Evolutionary conservation across 1,139 yeast species (phyloP).

Genomic region (Nakaseomyces glabratus): DNA sequence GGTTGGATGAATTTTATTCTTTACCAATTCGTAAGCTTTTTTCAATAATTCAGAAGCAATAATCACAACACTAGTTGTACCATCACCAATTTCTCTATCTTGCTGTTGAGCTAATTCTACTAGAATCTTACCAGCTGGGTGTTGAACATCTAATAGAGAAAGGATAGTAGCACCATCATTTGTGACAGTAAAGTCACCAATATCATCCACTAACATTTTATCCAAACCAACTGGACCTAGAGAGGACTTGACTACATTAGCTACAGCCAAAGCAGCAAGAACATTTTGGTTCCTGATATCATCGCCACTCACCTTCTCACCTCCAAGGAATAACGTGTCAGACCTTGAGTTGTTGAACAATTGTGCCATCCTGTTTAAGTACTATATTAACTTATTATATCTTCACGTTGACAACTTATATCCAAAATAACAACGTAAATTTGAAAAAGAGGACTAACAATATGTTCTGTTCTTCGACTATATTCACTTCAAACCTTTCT

Average conservation of each 20-base stretch:
- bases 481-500: too few species aligned
- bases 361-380: too few species aligned
- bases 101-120: conserved; percentile 98
- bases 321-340: conserved; percentile 87
- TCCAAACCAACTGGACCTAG: conserved; percentile 98
- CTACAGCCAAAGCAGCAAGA: conserved; percentile 90
- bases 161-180: conserved; percentile 98
- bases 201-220: conserved; percentile 97
- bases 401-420: too few species aligned
- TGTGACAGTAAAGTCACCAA: conserved; percentile 97
- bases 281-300: conserved; percentile 96
- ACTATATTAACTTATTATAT: too few species aligned
- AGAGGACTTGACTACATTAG: conserved; percentile 94
- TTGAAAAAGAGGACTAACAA: too few species aligned
- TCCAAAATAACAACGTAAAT: too few species aligned
- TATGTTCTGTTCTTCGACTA: too few species aligned
- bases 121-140: conserved; percentile 95
- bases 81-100: conserved; percentile 98
- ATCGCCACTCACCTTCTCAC: conserved; percentile 92
- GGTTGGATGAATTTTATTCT: conserved; percentile 92
- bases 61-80: conserved; percentile 92
- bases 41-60: conserved; percentile 88
- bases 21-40: conserved; percentile 90
- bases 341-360: conserved; percentile 67
- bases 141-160: conserved; percentile 87